Evolutionary conservation across 2,329 filamentous ascomycete genomes (phyloP).

Genomic region (Bretziella fagacearum): DNA sequence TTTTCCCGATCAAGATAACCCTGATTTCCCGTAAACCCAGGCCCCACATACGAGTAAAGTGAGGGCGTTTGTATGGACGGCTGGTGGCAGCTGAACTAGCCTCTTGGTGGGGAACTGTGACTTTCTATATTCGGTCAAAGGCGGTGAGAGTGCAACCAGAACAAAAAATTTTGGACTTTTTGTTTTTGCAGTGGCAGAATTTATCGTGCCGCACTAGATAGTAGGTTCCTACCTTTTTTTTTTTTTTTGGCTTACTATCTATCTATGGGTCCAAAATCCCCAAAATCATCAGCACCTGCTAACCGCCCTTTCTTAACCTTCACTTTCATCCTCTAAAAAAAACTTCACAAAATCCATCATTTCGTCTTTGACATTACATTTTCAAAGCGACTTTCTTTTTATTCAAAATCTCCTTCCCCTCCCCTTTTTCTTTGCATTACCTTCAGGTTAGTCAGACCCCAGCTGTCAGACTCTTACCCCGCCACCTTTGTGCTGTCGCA

Average conservation of each 20-base stretch:
- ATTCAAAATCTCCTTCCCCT: background rate
- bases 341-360: too few relatives aligned
- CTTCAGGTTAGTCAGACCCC: background rate
- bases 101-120: background rate
- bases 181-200: slow-evolving; percentile 14
- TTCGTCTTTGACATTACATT: background rate
- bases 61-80: background rate
- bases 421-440: background rate
- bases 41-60: background rate
- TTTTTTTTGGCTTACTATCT: too few relatives aligned
- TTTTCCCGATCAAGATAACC: slow-evolving; percentile 1
- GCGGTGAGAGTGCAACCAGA: slow-evolving; percentile 14
- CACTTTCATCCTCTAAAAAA: background rate
- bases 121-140: background rate
- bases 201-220: slow-evolving; percentile 10
- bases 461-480: slow-evolving; percentile 10
- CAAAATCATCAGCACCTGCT: background rate
- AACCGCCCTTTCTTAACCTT: background rate
- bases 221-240: slow-evolving; percentile 6
- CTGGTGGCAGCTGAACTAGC: background rate
- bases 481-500: slow-evolving; percentile 13
- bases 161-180: slow-evolving; percentile 15
- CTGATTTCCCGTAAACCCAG: background rate
- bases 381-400: slow-evolving; percentile 1
- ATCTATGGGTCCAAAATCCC: background rate